Base-by-base conservation (phyloP, 164 flowering plant genomes). In the Protea cynaroides region DNA sequence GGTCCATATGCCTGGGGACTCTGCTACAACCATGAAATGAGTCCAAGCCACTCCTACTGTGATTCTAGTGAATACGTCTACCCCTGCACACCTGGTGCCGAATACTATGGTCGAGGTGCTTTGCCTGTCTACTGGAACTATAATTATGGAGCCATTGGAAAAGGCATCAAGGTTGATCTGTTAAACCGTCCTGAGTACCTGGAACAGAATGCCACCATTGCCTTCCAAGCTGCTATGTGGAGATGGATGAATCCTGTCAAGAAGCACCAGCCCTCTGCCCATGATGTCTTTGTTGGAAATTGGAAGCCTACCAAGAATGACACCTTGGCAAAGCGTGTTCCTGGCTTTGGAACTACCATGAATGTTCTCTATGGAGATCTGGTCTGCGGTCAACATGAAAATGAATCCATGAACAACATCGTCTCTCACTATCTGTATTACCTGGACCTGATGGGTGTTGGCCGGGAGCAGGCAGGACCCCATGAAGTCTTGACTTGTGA, bases 301-400 rank as follows among this genome's bases (percentile, higher is more conserved):
- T 92, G 98, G 98, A 92, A 89, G 61, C 96, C 95, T 25, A 87
- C 92, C 58, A 87, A 87, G 79, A 89, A 92, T n/a, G 98, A 92
- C 78, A 89, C 96, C 8, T 58, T 83, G 74, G 65, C 89, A 62
- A 85, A 86, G 61, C 74, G 98, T 18, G 29, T 72, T 62, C 91
- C 88, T 46, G 94, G 91, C 9, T 89, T 92, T 69, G 98, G 98
- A 8, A 21, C 83, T 65, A 88, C 98, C 43, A 89, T 92, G 89
- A 89, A 89, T 65, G 5, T 92, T 66, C 84, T 92, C 2, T 89
- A 89, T 53, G 93, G 93, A 0, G 96, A 89, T 24, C 23, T 0
- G 14, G 71, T 72, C 6, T 92, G 98, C 51, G 92, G 95, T 11
- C 80, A 86, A 59, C 96, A 93, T 40, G 88, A 83, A 37, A 50